A percentile compares a stretch with the other conserved stretches of the same genome.
Conservation (phyloP, 805 yeast species). For the Lachancea fermentati region DNA sequence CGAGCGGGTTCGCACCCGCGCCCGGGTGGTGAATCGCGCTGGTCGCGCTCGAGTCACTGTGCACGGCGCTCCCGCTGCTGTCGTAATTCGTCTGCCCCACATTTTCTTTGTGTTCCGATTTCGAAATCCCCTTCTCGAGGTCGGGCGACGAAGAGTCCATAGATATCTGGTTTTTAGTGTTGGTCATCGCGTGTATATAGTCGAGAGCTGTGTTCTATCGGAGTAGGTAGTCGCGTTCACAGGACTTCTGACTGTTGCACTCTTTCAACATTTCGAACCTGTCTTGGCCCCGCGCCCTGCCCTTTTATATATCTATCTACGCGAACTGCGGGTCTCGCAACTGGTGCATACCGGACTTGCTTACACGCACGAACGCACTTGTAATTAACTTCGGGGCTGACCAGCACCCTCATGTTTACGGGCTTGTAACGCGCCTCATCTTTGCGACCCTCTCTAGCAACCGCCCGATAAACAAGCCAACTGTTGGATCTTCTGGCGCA, state of each 20-base stretch:
- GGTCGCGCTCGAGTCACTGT: constrained; percentile 1
- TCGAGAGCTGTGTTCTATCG: neutral
- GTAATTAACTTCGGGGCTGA: too few species aligned
- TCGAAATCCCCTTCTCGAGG: constrained; percentile 13
- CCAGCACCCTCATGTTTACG: too few species aligned
- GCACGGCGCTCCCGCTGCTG: constrained; percentile 3
- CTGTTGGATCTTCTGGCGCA: too few species aligned
- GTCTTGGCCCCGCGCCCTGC: too few species aligned
- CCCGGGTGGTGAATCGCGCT: constrained; percentile 3
- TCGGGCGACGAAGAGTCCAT: constrained; percentile 14
- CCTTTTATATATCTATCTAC: too few species aligned
- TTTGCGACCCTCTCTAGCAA: too few species aligned
- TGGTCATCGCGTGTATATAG: neutral
- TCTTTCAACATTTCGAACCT: neutral
- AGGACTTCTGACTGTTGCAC: neutral
- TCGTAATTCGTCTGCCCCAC: constrained; percentile 10
- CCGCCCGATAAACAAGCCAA: too few species aligned
- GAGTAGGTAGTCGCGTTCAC: neutral
- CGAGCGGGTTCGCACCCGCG: constrained; percentile 9
- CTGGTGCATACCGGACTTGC: too few species aligned
- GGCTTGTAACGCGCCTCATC: too few species aligned
- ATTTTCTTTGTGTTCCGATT: too few species aligned
- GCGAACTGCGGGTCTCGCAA: too few species aligned
- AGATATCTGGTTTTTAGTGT: constrained; percentile 3
- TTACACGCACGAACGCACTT: too few species aligned